phyloP scores from a whole-genome alignment of 2,329 filamentous ascomycete genomes.

The Aspergillus candidus region DNA sequence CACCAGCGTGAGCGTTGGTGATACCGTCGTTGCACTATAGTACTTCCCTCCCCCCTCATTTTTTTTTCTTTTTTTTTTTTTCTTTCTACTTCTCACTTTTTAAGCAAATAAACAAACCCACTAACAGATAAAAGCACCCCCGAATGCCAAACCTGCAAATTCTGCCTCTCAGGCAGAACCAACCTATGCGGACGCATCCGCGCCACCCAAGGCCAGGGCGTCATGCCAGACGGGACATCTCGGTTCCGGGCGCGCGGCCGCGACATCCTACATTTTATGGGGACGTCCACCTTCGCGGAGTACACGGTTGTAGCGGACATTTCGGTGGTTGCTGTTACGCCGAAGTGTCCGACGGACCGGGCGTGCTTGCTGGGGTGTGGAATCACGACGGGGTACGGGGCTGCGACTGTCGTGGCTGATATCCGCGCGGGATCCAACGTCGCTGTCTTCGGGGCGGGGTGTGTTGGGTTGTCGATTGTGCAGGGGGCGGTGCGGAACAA shows the following conservation, averaged over 20 bases:
- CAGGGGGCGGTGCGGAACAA: conserved; percentile 86
- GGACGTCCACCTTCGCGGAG: conserved; percentile 96
- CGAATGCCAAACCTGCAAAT: conserved; percentile 97
- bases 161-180: conserved; percentile 99
- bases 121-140: conserved; percentile 61
- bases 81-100: conserved; percentile 5
- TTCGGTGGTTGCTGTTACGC: conserved; percentile 88
- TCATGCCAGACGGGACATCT: conserved; percentile 95
- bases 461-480: conserved; percentile 89
- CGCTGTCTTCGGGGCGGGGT: conserved; percentile 91
- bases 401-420: conserved; percentile 85
- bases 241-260: conserved; percentile 94
- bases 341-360: conserved; percentile 87
- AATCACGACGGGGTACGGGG: conserved; percentile 97
- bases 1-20: conserved; percentile 84
- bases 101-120: conserved; percentile 4
- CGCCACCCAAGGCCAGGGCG: conserved; percentile 87
- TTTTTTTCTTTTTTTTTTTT: no score
- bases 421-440: conserved; percentile 85
- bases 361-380: conserved; percentile 95
- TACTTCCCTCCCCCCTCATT: no score
- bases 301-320: conserved; percentile 99
- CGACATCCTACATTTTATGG: conserved; percentile 97
- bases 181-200: conserved; percentile 99
- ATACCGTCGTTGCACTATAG: conserved; percentile 84